phyloP scores from a whole-genome alignment of 2,329 filamentous ascomycete genomes.

The Calonectria honghensis region DNA sequence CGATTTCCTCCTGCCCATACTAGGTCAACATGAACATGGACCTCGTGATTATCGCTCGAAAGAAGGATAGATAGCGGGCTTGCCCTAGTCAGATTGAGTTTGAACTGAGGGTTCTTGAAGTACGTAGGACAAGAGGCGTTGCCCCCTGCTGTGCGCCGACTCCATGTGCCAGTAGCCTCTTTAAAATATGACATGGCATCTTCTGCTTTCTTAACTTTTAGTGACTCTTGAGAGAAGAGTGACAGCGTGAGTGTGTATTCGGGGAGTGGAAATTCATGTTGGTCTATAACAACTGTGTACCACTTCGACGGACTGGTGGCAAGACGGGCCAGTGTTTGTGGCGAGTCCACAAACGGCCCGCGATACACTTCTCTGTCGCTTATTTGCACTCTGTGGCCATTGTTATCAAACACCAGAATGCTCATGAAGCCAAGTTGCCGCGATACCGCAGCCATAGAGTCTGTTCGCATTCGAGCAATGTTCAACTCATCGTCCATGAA shows the following conservation, averaged over 20 bases:
- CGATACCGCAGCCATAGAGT: slow-evolving; percentile 66
- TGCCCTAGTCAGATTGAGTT: slow-evolving; percentile 73
- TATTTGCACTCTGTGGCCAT: slow-evolving; percentile 83
- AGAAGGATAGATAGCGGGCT: slow-evolving; percentile 84
- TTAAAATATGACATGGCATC: slow-evolving; percentile 75
- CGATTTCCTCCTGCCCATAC: slow-evolving; percentile 86
- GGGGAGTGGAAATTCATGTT: slow-evolving; percentile 84
- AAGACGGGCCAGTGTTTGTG: slow-evolving; percentile 89
- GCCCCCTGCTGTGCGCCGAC: slow-evolving; percentile 86
- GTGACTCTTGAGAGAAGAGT: slow-evolving; percentile 80
- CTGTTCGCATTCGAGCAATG: slow-evolving; percentile 68
- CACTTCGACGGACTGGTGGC: slow-evolving; percentile 60
- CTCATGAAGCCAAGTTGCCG: slow-evolving; percentile 87
- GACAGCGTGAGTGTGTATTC: slow-evolving; percentile 92
- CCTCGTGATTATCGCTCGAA: slow-evolving; percentile 78
- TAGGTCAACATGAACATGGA: slow-evolving; percentile 89
- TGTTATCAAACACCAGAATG: slow-evolving; percentile 85
- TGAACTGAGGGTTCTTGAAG: slow-evolving; percentile 91
- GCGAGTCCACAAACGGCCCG: slow-evolving; percentile 93
- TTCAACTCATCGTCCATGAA: slow-evolving; percentile 82
- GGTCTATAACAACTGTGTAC: slow-evolving; percentile 81
- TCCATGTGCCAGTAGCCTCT: slow-evolving; percentile 83
- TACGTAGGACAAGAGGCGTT: slow-evolving; percentile 86
- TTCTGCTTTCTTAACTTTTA: slow-evolving; percentile 77
- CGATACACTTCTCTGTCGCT: slow-evolving; percentile 82